Conservation (phyloP, 2,329 filamentous ascomycete genomes). For the Truncatella angustata region DNA sequence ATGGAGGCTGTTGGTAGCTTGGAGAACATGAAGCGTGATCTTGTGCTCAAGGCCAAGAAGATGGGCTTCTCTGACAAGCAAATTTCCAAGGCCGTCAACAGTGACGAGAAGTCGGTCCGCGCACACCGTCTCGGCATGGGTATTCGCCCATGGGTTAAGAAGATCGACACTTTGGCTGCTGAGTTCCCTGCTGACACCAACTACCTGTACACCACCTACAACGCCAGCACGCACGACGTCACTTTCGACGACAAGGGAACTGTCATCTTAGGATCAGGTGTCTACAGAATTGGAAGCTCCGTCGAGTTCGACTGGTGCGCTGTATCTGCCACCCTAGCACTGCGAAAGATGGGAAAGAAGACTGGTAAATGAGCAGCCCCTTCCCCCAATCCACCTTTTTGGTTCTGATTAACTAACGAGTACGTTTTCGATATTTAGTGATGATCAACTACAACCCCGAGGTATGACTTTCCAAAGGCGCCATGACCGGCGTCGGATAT, state of each 20-base stretch:
- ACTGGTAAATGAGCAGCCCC: no score
- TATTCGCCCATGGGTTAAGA: conserved; percentile 95
- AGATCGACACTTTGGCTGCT: conserved; percentile 94
- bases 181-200: conserved; percentile 95
- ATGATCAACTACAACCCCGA: no score
- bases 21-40: conserved; percentile 81
- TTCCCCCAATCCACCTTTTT: no score
- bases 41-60: conserved; percentile 91
- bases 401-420: no score
- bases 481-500: no score
- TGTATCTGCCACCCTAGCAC: conserved; percentile 80
- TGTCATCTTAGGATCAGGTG: conserved; percentile 87
- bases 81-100: conserved; percentile 82
- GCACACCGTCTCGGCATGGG: conserved; percentile 81
- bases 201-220: conserved; percentile 97
- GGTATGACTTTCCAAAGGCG: no score
- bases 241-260: conserved; percentile 90
- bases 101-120: conserved; percentile 86
- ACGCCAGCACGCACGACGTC: conserved; percentile 90
- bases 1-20: conserved; percentile 82
- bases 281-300: conserved; percentile 95
- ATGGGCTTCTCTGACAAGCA: conserved; percentile 96
- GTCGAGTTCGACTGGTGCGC: conserved; percentile 99
- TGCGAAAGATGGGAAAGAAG: conserved; percentile 88
- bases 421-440: no score